Conservation (phyloP, 176 grass and related monocot genomes). For the Metroxylon sagu region DNA sequence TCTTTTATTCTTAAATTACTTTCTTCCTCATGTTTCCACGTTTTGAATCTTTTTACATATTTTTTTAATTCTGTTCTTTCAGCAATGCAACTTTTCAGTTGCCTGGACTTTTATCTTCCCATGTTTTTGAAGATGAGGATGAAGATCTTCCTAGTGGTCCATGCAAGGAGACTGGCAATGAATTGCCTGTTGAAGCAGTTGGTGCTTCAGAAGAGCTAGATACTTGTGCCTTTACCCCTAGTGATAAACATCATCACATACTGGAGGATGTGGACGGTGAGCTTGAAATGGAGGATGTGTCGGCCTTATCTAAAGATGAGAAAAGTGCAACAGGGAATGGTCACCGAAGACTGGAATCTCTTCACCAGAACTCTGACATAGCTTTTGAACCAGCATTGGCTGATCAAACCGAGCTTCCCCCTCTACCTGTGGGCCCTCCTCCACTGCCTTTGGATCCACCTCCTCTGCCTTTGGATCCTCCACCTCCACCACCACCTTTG, state of each 20-base stretch:
- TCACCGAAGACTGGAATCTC: slow-evolving; percentile 8
- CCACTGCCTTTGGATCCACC: slow-evolving; percentile 58
- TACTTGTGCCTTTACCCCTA: slow-evolving; percentile 23
- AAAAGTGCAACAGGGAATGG: slow-evolving; percentile 26
- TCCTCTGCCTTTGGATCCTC: slow-evolving; percentile 13
- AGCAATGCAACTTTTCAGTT: slow-evolving; percentile 81
- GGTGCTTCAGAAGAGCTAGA: slow-evolving; percentile 34
- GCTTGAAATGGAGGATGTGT: slow-evolving; percentile 51
- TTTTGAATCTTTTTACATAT: slow-evolving; percentile 1
- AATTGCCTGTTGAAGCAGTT: slow-evolving; percentile 28
- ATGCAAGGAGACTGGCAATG: slow-evolving; percentile 29
- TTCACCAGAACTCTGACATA: slow-evolving; percentile 4
- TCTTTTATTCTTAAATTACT: too few relatives aligned
- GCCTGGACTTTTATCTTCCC: slow-evolving; percentile 52
- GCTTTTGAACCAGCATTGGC: slow-evolving; percentile 24
- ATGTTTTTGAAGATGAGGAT: slow-evolving; percentile 69
- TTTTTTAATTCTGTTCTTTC: slow-evolving; percentile 29
- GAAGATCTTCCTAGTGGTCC: slow-evolving; percentile 26
- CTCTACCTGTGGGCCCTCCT: slow-evolving; percentile 47
- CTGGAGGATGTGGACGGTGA: slow-evolving; percentile 30
- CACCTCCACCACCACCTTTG: slow-evolving; percentile 32
- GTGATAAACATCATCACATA: slow-evolving; percentile 18
- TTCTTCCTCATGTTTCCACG: too few relatives aligned
- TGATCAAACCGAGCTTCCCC: slow-evolving; percentile 39
- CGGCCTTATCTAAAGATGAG: slow-evolving; percentile 23